Evolutionary conservation across 768 basidiomycete genomes (phyloP), one percentile per base, ranked within the genome.

Genomic region (Boletus rufocinnamomeus): DNA sequence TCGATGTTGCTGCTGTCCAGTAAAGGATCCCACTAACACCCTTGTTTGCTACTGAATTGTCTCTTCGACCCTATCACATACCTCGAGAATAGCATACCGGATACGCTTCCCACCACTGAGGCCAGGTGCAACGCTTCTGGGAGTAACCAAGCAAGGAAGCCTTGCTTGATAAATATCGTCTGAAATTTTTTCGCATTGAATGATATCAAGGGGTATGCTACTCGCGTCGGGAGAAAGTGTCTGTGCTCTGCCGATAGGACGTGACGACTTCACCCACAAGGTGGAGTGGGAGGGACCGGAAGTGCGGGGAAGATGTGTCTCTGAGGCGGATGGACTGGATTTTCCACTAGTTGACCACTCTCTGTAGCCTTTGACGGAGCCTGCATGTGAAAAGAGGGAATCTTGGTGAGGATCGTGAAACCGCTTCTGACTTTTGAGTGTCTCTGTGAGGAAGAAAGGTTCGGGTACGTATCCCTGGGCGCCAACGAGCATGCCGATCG

Each of bases 351-450:
- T 79, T 62, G 82, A 87, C 89, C 94, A 95, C 56, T 85, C 79
- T 57, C 89, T 79, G 69, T 87, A 96, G 6, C 89, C 86, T 68
- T 88, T 84, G 9, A 95, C 87, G 23, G 92, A 89, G 8, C 79
- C 76, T 0, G 91, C 84, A 63, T 93, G 84, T 1, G 91, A 92
- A 67, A 92, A 94, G 25, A 96, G 75, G 1, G 93, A 95, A 59
- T 92, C 87, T 70, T 91, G 88, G 25, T 86, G 74, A 4, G 95
- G 95, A 63, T 98, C 95, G 72, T 98, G 92, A 67, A 98, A 98
- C 14, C 95, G 85, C 40, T 83, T 84, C 73, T 95, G 92, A 63
- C 87, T 87, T 64, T 82, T 78, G 30, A 96, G 82, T 0, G 88
- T 92, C 72, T 93, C 88, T 6, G 91, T 93, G 61, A 95, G 77